Conservation (phyloP, 495 filamentous ascomycete species). For the Talaromyces trachyspermus region DNA sequence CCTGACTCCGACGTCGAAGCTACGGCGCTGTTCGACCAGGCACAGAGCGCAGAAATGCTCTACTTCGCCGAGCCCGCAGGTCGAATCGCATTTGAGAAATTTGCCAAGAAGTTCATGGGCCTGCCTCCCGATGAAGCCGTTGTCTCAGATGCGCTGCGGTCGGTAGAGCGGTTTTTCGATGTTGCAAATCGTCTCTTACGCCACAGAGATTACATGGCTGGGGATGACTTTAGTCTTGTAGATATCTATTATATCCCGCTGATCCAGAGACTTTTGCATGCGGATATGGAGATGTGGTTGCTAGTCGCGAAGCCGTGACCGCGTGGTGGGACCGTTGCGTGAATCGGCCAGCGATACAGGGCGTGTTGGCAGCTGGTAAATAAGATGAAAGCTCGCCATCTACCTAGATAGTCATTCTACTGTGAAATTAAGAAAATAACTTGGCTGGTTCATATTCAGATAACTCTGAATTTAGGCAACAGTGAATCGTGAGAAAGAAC, state of each 20-base stretch:
- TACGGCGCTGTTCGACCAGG: slow-evolving; percentile 35
- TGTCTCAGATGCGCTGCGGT: slow-evolving; percentile 27
- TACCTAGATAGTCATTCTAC: too few species aligned
- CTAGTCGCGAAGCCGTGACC: slow-evolving; percentile 31
- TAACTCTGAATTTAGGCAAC: too few species aligned
- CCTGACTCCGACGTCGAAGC: slow-evolving; percentile 32
- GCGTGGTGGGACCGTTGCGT: slow-evolving; percentile 32
- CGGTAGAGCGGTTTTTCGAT: slow-evolving; percentile 33
- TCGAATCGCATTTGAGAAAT: slow-evolving; percentile 33
- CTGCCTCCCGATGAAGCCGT: slow-evolving; percentile 30
- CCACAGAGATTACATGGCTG: slow-evolving; percentile 32
- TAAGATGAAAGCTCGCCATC: slow-evolving; percentile 11
- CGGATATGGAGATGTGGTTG: slow-evolving; percentile 33
- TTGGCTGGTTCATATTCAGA: too few species aligned
- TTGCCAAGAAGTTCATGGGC: slow-evolving; percentile 35
- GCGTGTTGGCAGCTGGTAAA: slow-evolving; percentile 23
- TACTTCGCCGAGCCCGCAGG: slow-evolving; percentile 36
- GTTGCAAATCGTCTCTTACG: slow-evolving; percentile 31
- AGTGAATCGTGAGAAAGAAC: too few species aligned
- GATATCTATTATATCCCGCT: slow-evolving; percentile 41
- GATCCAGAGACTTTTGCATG: slow-evolving; percentile 33
- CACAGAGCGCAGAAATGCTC: slow-evolving; percentile 28
- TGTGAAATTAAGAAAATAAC: too few species aligned
- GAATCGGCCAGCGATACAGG: slow-evolving; percentile 26
- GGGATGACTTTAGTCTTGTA: slow-evolving; percentile 33